Percentiles rank a stretch among this genome's conserved stretches.
These are phyloP conservation scores for Salvia rosmarinus DNA, from an alignment of 257 asterid genomes.

Conservation along the genomic window DNA sequence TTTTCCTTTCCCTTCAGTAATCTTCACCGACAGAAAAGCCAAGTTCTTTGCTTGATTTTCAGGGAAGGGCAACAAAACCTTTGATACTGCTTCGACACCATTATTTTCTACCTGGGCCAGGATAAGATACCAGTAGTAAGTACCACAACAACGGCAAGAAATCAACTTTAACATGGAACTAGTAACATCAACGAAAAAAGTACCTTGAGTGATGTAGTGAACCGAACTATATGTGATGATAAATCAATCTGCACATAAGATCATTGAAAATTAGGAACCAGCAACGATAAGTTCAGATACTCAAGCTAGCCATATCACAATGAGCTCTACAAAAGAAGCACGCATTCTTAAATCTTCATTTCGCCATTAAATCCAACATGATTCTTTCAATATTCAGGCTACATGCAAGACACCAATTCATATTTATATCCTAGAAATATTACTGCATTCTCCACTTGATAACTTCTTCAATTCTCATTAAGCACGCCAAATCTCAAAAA, in stretches of 20 bases:
- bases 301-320: neutral
- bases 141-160: conserved; percentile 4
- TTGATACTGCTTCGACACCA: conserved; percentile 62
- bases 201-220: conserved; percentile 68
- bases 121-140: conserved; percentile 11
- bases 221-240: conserved; percentile 75
- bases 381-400: conserved; percentile 17
- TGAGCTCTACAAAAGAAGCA: neutral
- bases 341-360: neutral
- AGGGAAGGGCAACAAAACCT: conserved; percentile 68
- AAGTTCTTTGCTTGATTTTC: conserved; percentile 65
- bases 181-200: conserved; percentile 6
- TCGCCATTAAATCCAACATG: conserved; percentile 2
- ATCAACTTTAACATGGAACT: conserved; percentile 20
- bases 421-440: neutral
- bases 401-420: neutral
- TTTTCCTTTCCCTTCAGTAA: conserved; percentile 77
- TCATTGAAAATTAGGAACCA: conserved; percentile 35
- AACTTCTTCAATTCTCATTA: conserved; percentile 5
- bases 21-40: conserved; percentile 57
- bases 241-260: conserved; percentile 78
- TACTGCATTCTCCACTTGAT: conserved; percentile 12
- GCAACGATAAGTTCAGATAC: neutral
- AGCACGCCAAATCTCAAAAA: neutral
- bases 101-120: conserved; percentile 64